Conservation (phyloP, 164 flowering plant genomes). For the Vitis cinerea region DNA sequence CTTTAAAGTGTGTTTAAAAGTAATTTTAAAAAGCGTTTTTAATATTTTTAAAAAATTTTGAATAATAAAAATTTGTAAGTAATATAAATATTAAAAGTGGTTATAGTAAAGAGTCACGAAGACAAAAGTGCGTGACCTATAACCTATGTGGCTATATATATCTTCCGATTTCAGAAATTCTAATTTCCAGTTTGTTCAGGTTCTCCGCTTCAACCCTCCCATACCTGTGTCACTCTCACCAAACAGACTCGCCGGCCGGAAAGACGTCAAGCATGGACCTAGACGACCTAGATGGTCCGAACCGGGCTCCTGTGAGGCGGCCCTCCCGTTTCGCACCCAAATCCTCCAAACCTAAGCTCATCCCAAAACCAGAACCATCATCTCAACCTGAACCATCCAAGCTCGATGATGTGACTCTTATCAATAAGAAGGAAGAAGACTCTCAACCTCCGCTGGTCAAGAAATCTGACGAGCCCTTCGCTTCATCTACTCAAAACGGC, state of each 20-base stretch:
- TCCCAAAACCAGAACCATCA: constrained; percentile 19
- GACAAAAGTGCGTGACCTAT: too few relatives aligned
- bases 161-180: too few relatives aligned
- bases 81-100: too few relatives aligned
- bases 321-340: constrained; percentile 46
- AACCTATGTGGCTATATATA: too few relatives aligned
- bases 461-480: constrained; percentile 10
- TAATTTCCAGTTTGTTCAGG: too few relatives aligned
- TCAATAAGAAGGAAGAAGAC: constrained; percentile 13
- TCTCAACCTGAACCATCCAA: neutral
- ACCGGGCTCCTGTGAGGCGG: constrained; percentile 14
- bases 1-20: too few relatives aligned
- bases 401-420: neutral
- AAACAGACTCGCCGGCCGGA: neutral
- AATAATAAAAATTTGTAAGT: too few relatives aligned
- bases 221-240: neutral
- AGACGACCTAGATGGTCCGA: constrained; percentile 40
- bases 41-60: too few relatives aligned
- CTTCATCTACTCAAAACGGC: neutral
- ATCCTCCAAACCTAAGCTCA: constrained; percentile 34
- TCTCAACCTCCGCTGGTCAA: neutral
- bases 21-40: too few relatives aligned
- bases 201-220: too few relatives aligned
- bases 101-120: too few relatives aligned
- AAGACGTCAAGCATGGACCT: constrained; percentile 38